Evolutionary conservation across 2,329 filamentous ascomycete genomes (phyloP), one percentile per base, ranked within the genome.

Genomic region (Stagonosporopsis rhizophila): DNA sequence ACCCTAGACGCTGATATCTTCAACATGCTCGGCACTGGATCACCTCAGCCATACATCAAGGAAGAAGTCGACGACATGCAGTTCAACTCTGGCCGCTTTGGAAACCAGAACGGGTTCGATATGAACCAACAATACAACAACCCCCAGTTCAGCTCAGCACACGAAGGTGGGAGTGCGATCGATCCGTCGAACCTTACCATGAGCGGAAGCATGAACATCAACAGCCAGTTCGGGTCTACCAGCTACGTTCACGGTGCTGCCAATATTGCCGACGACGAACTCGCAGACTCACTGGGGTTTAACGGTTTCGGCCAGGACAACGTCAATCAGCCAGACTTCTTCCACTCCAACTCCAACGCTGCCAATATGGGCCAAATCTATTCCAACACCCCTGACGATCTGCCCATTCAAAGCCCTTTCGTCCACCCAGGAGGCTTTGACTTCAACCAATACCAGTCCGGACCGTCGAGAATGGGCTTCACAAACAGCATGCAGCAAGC

Each of bases 401-500:
- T 92, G 49, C 92, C 94, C 6, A 94, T 96, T 58, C 91, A 96
- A 71, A 97, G 92, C 68, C 94, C 94, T 0, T 97, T 92, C 70
- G 85, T 90, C 38, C 86, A 89, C 49, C 81, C 79, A 2, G 64
- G 67, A 66, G 87, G 85, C 70, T 95, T 93, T 80, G 89, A 88
- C 77, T 89, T 90, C 70, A 83, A 83, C 32, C 90, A 92, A 62
- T 96, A 92, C 74, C 86, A 89, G 40, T 85, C 85, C 56, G 80
- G 80, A 69, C 87, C 89, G 68, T 84, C 87, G 50, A 82, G 70
- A 82, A 84, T 70, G 65, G 68, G 56, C 7, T 75, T 68, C 53
- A 46, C 67, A 35, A 59, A 62, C 32, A 68, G 68, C 62, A 71
- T 76, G 68, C 72, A 66, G 23, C 72, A 66, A 22, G 71, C 65